Evolutionary conservation across 2,329 filamentous ascomycete species (phyloP).

Genomic region (Arthrobotrys conoides): DNA sequence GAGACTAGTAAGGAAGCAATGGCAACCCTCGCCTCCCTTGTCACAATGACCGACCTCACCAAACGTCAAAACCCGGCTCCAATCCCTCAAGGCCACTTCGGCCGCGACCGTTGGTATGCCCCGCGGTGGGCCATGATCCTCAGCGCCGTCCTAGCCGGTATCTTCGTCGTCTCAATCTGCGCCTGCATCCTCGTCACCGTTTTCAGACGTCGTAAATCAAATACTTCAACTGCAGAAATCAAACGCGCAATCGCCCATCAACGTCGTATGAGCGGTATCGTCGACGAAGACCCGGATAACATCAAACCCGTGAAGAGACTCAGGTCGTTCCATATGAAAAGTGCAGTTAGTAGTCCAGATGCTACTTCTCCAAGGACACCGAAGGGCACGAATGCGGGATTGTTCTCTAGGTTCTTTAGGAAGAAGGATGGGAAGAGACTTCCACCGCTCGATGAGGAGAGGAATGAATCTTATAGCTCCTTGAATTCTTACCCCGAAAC

Average conservation of each 20-base stretch:
- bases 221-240: slow-evolving; percentile 40
- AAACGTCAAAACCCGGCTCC: slow-evolving; percentile 48
- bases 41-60: slow-evolving; percentile 36
- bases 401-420: slow-evolving; percentile 51
- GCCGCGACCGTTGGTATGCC: slow-evolving; percentile 41
- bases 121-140: slow-evolving; percentile 58
- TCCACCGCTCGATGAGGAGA: slow-evolving; percentile 51
- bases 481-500: slow-evolving; percentile 55
- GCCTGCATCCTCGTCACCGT: slow-evolving; percentile 17
- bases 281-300: slow-evolving; percentile 47
- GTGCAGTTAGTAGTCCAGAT: slow-evolving; percentile 28
- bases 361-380: slow-evolving; percentile 35
- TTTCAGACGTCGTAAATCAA: slow-evolving; percentile 21
- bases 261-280: slow-evolving; percentile 50
- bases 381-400: slow-evolving; percentile 28
- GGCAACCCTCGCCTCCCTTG: slow-evolving; percentile 39
- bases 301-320: slow-evolving; percentile 59
- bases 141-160: slow-evolving; percentile 32
- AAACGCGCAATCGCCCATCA: slow-evolving; percentile 50
- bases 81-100: slow-evolving; percentile 55
- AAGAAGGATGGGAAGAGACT: slow-evolving; percentile 50
- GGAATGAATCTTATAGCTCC: slow-evolving; percentile 42
- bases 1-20: slow-evolving; percentile 8
- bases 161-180: slow-evolving; percentile 21
- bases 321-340: slow-evolving; percentile 56